Evolutionary conservation across 2,329 filamentous ascomycete species (phyloP), one percentile per base, ranked within the genome.

Genomic region (Epichloe aotearoae): DNA sequence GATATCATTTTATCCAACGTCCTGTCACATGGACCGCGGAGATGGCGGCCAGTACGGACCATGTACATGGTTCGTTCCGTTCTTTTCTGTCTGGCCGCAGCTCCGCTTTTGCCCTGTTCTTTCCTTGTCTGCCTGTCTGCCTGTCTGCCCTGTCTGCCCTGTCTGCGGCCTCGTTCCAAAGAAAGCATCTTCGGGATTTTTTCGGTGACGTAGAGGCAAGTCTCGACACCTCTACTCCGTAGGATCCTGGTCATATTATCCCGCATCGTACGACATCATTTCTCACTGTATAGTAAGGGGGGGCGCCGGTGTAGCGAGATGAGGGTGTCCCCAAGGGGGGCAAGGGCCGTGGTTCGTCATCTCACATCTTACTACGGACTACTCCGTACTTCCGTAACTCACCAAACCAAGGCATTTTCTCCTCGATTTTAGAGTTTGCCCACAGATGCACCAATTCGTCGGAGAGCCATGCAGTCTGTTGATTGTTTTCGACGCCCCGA

Each of bases 241-340:
- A 4, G 26, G 14, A 34, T 19, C 38, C 37, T 38, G 36, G 20
- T 17, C 2, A 36, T 19, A 40, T 47, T 33, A 19, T 41, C 23
- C 46, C 23, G 45, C 26, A 47, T 41, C 46, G 46, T 47, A 47
- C 46, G 46, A 47, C 37, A 47, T 47, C 17, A n/a, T 33, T 30
- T 15, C 15, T 19, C n/a, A 20, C 11, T 26, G 20, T 17, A 2
- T 30, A 30, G 26, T 30, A 20, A 33, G 38, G 37, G 23, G 46
- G 23, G 14, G 46, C 23, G 8, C 38, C 23, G 11, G n/a, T 23
- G 46, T 12, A 47, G 46, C 37, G 37, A 47, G 26, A 14, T 8
- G 37, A 26, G 7, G 26, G 26, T 26, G 26, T 26, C 6, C 19
- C n/a, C 36, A 8, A 14, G 23, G 36, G 11, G 20, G 23, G 7